These are phyloP conservation scores for Mucor ambiguus DNA, from an alignment of 371 early-diverging fungal species.

Conservation along the genomic window DNA sequence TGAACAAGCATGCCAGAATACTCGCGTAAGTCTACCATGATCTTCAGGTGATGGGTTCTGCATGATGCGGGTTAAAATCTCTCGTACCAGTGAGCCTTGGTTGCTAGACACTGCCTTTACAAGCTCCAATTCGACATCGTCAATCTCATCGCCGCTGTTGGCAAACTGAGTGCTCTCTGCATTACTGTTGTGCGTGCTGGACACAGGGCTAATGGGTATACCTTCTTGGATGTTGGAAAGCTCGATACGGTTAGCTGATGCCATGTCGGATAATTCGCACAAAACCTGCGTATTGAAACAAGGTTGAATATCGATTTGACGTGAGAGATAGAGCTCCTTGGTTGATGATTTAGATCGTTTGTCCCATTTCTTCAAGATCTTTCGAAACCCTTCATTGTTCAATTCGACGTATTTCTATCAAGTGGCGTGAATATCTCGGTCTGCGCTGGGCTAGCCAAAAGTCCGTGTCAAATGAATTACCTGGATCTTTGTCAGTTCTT, in stretches of 20 bases:
- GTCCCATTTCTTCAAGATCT: constrained; percentile 98
- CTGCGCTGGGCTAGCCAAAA: neutral
- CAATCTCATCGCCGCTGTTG: constrained; percentile 42
- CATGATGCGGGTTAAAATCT: constrained; percentile 61
- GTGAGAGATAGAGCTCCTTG: constrained; percentile 92
- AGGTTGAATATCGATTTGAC: constrained; percentile 94
- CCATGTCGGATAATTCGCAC: constrained; percentile 85
- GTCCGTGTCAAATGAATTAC: constrained; percentile 48
- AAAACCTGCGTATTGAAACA: constrained; percentile 93
- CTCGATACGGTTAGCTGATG: constrained; percentile 68
- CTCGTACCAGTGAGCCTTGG: constrained; percentile 53
- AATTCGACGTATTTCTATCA: constrained; percentile 91
- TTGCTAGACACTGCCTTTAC: constrained; percentile 56
- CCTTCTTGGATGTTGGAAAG: constrained; percentile 56
- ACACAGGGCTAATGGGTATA: constrained; percentile 28
- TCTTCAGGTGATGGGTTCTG: constrained; percentile 48
- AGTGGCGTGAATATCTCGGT: neutral
- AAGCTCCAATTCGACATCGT: constrained; percentile 68
- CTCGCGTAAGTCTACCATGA: constrained; percentile 68
- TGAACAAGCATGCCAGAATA: constrained; percentile 85
- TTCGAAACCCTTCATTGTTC: constrained; percentile 94
- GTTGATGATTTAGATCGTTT: constrained; percentile 93
- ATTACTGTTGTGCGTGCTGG: constrained; percentile 6
- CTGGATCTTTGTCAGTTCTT: constrained; percentile 93
- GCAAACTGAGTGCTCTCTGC: constrained; percentile 1